phyloP scores from a whole-genome alignment of 2,329 filamentous ascomycete genomes.

The Epichloe elymi region DNA sequence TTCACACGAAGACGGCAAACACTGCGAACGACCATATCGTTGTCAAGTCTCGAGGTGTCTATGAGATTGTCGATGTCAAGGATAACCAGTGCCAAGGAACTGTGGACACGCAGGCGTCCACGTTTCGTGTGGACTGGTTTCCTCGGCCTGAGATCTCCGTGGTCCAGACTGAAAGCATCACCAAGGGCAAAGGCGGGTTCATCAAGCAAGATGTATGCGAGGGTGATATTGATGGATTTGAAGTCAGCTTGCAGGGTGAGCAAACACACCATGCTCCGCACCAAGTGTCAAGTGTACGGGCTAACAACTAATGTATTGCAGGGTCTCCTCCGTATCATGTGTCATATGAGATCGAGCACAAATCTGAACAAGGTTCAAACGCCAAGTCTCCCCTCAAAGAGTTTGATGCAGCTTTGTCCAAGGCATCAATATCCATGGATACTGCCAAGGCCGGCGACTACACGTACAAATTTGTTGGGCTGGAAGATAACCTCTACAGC shows the following conservation, averaged over 20 bases:
- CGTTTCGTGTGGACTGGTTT: conserved; percentile 77
- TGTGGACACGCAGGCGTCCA: conserved; percentile 59
- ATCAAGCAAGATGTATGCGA: conserved; percentile 80
- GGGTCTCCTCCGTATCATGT: conserved; percentile 71
- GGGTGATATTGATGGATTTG: conserved; percentile 81
- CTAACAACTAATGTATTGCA: conserved; percentile 24
- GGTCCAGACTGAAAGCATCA: conserved; percentile 49
- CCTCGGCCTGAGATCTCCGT: conserved; percentile 61
- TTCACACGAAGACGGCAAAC: conserved; percentile 35
- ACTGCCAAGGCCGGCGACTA: conserved; percentile 73
- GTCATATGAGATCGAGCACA: conserved; percentile 67
- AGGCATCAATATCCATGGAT: conserved; percentile 73
- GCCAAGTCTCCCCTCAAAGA: conserved; percentile 54
- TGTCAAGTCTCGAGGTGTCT: conserved; percentile 56
- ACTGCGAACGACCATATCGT: conserved; percentile 54
- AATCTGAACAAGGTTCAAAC: conserved; percentile 50
- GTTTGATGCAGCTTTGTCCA: conserved; percentile 63
- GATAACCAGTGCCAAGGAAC: conserved; percentile 74
- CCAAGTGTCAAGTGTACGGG: not conserved
- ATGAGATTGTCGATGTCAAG: conserved; percentile 63
- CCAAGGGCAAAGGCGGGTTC: conserved; percentile 38
- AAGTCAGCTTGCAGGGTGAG: conserved; percentile 65
- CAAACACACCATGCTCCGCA: not conserved
- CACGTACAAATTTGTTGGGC: conserved; percentile 70
- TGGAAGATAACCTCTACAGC: conserved; percentile 79